These are phyloP conservation scores for Tricholoma sp. DNA, from an alignment of 768 basidiomycete genomes.

Conservation along the genomic window DNA sequence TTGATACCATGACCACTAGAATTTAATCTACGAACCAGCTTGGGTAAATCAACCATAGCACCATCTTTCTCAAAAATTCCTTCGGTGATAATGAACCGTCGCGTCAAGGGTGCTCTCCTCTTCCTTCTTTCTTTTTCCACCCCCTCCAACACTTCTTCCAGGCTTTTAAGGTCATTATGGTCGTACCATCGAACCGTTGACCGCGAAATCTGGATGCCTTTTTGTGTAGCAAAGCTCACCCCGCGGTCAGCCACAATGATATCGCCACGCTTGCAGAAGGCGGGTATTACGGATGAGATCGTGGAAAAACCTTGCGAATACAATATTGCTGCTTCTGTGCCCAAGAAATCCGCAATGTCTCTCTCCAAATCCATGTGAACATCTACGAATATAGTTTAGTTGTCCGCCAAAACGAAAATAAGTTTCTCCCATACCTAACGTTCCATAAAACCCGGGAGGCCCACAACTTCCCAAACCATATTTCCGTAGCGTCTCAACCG, in stretches of 20 bases:
- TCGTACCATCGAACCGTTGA: constrained; percentile 94
- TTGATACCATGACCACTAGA: neutral
- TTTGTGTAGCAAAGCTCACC: constrained; percentile 94
- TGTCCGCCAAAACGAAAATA: neutral
- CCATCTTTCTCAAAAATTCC: constrained; percentile 97
- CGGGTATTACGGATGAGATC: constrained; percentile 90
- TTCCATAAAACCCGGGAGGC: constrained; percentile 96
- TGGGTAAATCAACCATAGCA: constrained; percentile 86
- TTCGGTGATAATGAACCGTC: constrained; percentile 94
- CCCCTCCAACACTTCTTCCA: constrained; percentile 81
- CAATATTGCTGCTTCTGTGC: constrained; percentile 83
- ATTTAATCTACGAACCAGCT: constrained; percentile 57
- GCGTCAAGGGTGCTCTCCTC: constrained; percentile 73
- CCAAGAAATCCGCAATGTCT: constrained; percentile 87
- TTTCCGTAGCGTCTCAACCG: constrained; percentile 77
- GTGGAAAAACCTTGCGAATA: constrained; percentile 94
- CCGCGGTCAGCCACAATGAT: constrained; percentile 97
- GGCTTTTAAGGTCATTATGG: constrained; percentile 87
- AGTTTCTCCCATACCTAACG: constrained; percentile 59
- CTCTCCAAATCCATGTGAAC: constrained; percentile 88
- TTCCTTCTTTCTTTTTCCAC: constrained; percentile 89
- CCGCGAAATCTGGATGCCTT: constrained; percentile 90
- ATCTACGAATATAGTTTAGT: constrained; percentile 41
- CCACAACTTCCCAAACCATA: constrained; percentile 96
- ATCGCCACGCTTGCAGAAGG: constrained; percentile 96